A percentile compares a stretch with the other conserved stretches of the same genome.
phyloP scores from a whole-genome alignment of 129 eudicot genomes.

The Pseudognaphalium luteoalbum region DNA sequence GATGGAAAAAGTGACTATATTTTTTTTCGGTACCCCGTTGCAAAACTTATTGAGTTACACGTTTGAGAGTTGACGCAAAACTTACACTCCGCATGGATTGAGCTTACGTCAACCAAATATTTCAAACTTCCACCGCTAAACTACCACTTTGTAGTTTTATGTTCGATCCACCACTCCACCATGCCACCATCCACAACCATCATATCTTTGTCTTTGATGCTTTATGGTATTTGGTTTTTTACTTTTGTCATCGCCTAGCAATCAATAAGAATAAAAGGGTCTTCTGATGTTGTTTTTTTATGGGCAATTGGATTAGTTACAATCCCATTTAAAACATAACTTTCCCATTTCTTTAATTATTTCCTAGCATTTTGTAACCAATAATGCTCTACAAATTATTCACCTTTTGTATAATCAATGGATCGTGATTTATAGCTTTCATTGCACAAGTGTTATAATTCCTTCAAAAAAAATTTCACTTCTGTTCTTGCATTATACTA shows the following conservation, averaged over 20 bases:
- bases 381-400: neutral
- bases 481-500: too few species aligned
- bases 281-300: conserved; percentile 2
- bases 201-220: neutral
- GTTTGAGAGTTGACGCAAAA: too few species aligned
- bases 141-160: neutral
- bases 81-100: too few species aligned
- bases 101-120: too few species aligned
- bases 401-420: neutral
- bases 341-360: conserved; percentile 3
- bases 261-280: conserved; percentile 1
- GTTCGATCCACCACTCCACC: conserved; percentile 18
- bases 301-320: conserved; percentile 22
- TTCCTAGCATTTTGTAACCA: neutral
- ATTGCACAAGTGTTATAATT: neutral
- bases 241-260: conserved; percentile 19
- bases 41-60: too few species aligned
- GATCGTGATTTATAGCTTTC: neutral
- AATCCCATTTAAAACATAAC: conserved; percentile 14
- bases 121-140: too few species aligned
- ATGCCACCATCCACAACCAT: conserved; percentile 7
- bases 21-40: too few species aligned
- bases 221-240: conserved; percentile 3
- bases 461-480: too few species aligned
- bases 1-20: too few species aligned